These are phyloP conservation scores for Phialemoniopsis sp. DNA, from an alignment of 2,329 filamentous ascomycete species.

Conservation along the genomic window DNA sequence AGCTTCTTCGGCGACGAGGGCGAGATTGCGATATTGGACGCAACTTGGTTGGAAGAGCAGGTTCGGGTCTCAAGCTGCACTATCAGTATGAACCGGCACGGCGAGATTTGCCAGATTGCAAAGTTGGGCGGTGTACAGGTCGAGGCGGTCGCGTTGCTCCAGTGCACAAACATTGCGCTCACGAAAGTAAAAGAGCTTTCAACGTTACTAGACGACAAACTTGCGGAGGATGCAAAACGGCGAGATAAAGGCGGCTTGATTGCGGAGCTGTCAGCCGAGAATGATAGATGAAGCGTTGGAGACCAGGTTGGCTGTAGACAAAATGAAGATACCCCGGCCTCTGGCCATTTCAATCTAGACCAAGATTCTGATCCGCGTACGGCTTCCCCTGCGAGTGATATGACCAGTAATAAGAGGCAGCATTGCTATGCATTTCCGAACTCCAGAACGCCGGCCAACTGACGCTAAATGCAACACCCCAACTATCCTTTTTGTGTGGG, in stretches of 20 bases:
- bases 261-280: conserved; percentile 77
- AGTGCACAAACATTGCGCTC: conserved; percentile 70
- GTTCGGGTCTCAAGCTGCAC: conserved; percentile 69
- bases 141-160: conserved; percentile 73
- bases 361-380: not conserved
- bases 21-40: conserved; percentile 68
- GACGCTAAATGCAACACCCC: no score
- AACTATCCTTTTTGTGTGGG: no score
- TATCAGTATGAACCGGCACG: conserved; percentile 82
- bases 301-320: conserved; percentile 7
- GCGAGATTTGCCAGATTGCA: conserved; percentile 85
- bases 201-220: conserved; percentile 63
- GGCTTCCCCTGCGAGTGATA: not conserved
- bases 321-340: conserved; percentile 30
- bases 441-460: no score
- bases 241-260: conserved; percentile 75
- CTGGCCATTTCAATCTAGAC: conserved; percentile 3
- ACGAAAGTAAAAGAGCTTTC: conserved; percentile 79
- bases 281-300: conserved; percentile 60
- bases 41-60: conserved; percentile 72
- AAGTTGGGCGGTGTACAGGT: conserved; percentile 84
- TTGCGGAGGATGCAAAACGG: conserved; percentile 74
- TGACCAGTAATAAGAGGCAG: not conserved
- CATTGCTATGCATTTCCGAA: no score
- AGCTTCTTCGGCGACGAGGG: conserved; percentile 74